phyloP scores from a whole-genome alignment of 768 basidiomycete species.

The Boletellus ananas region DNA sequence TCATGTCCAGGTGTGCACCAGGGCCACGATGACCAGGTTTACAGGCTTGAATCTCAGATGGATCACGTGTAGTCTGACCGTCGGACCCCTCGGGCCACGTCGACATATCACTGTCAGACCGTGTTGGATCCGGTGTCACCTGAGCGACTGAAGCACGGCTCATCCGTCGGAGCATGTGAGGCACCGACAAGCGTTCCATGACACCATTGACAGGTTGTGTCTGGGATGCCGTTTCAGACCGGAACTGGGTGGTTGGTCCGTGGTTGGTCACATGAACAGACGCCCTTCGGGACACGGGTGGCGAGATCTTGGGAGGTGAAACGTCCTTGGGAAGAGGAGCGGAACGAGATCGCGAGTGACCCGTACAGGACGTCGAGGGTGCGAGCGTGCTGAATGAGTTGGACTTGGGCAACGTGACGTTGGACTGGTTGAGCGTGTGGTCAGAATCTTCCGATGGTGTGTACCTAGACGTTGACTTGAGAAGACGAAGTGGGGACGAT shows the following conservation, averaged over 20 bases:
- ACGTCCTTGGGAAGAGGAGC: conserved; percentile 8
- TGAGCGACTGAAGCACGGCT: conserved; percentile 14
- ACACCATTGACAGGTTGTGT: conserved; percentile 7
- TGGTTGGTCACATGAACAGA: conserved; percentile 8
- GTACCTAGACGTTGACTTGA: conserved; percentile 12
- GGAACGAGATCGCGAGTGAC: conserved; percentile 19
- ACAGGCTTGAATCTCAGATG: conserved; percentile 19
- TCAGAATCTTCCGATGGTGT: conserved; percentile 19
- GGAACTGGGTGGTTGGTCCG: conserved; percentile 1
- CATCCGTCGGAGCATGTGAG: conserved; percentile 24
- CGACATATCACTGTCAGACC: conserved; percentile 2
- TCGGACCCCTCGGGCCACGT: conserved; percentile 3
- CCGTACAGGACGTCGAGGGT: conserved; percentile 25
- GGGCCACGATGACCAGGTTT: conserved; percentile 18
- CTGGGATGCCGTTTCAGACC: conserved; percentile 8
- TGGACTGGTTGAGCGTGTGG: conserved; percentile 19
- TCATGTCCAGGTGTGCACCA: conserved; percentile 2
- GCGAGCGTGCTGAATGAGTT: conserved; percentile 28
- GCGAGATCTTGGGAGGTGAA: conserved; percentile 13
- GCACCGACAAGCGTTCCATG: conserved; percentile 3
- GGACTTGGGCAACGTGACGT: conserved; percentile 21
- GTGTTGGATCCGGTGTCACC: conserved; percentile 3
- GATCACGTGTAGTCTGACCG: conserved; percentile 7
- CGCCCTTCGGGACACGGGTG: conserved; percentile 15
- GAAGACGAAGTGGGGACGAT: conserved; percentile 9